Base-by-base conservation (phyloP, 2,329 filamentous ascomycete genomes). In the Alternaria rosae region DNA sequence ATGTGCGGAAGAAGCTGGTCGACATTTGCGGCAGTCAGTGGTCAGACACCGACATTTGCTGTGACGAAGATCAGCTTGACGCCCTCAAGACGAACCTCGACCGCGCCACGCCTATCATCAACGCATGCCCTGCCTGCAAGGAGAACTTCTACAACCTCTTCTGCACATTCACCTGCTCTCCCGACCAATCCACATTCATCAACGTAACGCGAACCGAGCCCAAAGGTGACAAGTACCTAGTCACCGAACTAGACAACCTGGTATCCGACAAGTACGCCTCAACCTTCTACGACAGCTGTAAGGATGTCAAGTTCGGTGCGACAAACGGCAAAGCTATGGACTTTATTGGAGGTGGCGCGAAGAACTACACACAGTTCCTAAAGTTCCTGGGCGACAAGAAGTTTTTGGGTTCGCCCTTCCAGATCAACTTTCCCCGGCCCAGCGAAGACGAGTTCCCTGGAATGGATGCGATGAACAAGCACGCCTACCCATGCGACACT, bases 61-160 rank as follows among this genome's bases (percentile, higher is more conserved):
- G 95, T 78, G 87, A 87, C 52, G 82, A 88, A 50, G 90, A 92
- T 44, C 95, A 98, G 86, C 85, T 99, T 59, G 87, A 92, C 71
- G 85, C 91, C 2, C 88, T 99, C 65, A 90, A 92, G 71, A 90
- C 88, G 64, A 96, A 97, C 74, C 86, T 99, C 60, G 91, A 92
- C 69, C 92, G 92, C 21, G 94, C 93, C 2, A 93, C 94, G 71
- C 89, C 91, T 61, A 91, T 99, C 75, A 93, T 99, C 77, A 90
- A 93, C 25, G 93, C 93, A 10, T 99, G 95, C 78, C 95, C 95
- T 2, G 95, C 96, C 30, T 99, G 95, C 86, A 97, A 95, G 80
- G 91, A 94, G 73, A 99, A 99, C 84, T 99, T 99, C 84, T 98
- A 92, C 85, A 97, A 99, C 82, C 85, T 96, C 45, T 99, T 99